Base-by-base conservation (phyloP, 108 stramenopile genomes). In the Conticribra guillardii region DNA sequence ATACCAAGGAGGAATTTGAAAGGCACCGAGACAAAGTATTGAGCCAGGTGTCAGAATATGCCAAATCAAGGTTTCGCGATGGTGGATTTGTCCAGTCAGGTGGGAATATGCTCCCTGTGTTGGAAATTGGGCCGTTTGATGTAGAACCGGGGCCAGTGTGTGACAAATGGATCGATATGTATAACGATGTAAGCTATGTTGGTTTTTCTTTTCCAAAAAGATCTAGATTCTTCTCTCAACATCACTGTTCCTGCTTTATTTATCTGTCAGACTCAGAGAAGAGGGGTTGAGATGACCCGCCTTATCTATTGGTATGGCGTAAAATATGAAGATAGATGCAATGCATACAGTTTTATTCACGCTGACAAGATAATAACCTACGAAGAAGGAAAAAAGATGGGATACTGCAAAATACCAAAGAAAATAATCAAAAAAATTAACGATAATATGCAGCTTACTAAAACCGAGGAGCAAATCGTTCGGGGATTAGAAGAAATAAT, bases 41-140 rank as follows among this genome's bases (percentile, higher is more conserved):
- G 31, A 47, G 22, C 0, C 41, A 64, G 2, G 64, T 93, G 18
- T 89, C 92, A 3, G 49, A 79, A 16, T 60, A 52, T 3, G 60
- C 79, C 45, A 85, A 82, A 54, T 66, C 55, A 21, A 69, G 84
- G 11, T 93, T 89, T 73, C 75, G 87, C 16, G 61, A 88, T 47
- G 79, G 87, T 19, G 88, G 75, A 41, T 94, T 94, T 54, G 67
- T 82, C 4, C 87, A 70, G 45, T 94, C 87, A 87, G 84, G 75
- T 5, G 87, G 84, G 41, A 68, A 79, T 58, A 60, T 62, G 51
- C 72, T 84, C 41, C 93, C 90, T 3, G 69, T 81, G 9, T 54
- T 91, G 50, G 79, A 88, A 29, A 32, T 91, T 66, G 86, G 81
- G 24, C 93, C 90, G 22, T 94, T 82, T 76, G 76, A 85, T 53